Evolutionary conservation across 2,329 filamentous ascomycete species (phyloP).

Genomic region (Chrysoporthe cubensis): DNA sequence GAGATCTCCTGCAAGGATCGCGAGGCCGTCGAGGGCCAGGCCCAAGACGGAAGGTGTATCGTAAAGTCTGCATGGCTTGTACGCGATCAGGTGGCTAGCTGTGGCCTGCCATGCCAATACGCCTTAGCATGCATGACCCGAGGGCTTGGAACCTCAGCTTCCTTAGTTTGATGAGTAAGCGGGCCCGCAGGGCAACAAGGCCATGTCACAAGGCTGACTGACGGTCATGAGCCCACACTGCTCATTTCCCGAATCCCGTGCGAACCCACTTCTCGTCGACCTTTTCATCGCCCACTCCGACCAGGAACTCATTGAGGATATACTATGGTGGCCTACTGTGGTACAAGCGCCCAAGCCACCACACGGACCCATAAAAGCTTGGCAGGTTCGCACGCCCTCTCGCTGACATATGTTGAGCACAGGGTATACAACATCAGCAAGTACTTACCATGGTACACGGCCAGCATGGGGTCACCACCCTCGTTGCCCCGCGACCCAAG

Average conservation of each 20-base stretch:
- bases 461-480: not conserved
- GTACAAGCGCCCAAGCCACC: constrained; percentile 1
- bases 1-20: not conserved
- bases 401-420: not conserved
- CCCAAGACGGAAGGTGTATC: constrained; percentile 10
- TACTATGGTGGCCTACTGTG: no score
- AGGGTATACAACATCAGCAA: constrained; percentile 3
- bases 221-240: not conserved
- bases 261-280: constrained; percentile 4
- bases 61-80: not conserved
- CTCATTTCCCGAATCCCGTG: constrained; percentile 11
- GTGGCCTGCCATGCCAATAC: not conserved
- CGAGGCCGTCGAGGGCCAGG: not conserved
- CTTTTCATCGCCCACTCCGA: constrained; percentile 6
- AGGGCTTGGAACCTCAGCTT: constrained; percentile 9
- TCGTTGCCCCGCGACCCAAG: constrained; percentile 9
- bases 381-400: not conserved
- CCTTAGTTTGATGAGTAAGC: constrained; percentile 8
- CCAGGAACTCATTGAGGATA: not conserved
- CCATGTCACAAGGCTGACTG: constrained; percentile 11
- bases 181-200: not conserved
- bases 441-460: constrained; percentile 1
- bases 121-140: constrained; percentile 8
- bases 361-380: constrained; percentile 2
- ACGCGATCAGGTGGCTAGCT: not conserved